Base-by-base conservation (phyloP, 805 yeast genomes). In the Metschnikowia gelsemii region DNA sequence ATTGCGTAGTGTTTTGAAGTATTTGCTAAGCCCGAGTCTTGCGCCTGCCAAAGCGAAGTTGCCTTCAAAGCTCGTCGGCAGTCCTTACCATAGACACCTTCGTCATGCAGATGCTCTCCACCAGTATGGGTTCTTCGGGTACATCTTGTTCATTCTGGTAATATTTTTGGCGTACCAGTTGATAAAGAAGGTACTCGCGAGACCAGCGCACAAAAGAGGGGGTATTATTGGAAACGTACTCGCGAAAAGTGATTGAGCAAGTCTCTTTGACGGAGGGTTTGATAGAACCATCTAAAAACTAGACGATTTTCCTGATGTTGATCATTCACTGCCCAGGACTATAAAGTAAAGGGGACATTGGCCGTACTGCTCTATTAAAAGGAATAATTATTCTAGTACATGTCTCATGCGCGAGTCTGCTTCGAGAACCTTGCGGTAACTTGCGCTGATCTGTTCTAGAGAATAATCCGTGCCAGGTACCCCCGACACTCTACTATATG, bases 401-500 rank as follows among this genome's bases (percentile, higher is more conserved):
- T 50, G 51, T 8, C 49, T 40, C n/a, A 44, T 40, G 9, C 51
- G 53, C 3, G 75, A 72, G 38, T 64, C 67, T 3, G 47, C 29
- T 44, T 70, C 75, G 20, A 68, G 62, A n/a, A 63, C 49, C 46
- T 54, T 60, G 36, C 66, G 63, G 43, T 58, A 69, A 25, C 69
- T 58, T 17, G 54, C 54, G 38, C 54, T 58, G 39, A 70, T 51
- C 16, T 50, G 51, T 21, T 32, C 51, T 3, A 69, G 46, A 12
- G 12, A 16, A 28, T 62, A 67, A 35, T 58, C 51, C n/a, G 33
- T 36, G 3, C 73, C 73, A 1, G 73, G 72, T 2, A 43, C 46
- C 0, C 74, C 74, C 11, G 60, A 50, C 2, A 77, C 81, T 21
- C 66, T 58, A 26, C 76, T 66, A 47, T 69, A 78, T 0, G 82